Base-by-base conservation (phyloP, 1,284 basidiomycete genomes). In the Naganishia liquefaciens region DNA sequence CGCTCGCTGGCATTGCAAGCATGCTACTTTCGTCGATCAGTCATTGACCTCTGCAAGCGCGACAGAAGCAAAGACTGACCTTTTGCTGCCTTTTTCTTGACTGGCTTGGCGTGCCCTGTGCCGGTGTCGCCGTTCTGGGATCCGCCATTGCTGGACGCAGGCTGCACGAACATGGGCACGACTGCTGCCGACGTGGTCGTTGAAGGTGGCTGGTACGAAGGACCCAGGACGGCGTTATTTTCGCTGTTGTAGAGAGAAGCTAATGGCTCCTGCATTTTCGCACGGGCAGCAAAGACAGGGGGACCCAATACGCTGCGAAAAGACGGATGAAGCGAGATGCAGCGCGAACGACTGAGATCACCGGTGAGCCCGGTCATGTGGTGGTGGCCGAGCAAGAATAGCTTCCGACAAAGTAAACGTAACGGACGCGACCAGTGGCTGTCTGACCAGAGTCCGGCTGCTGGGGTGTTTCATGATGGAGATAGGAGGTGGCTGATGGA, bases 1-100 rank as follows among this genome's bases (percentile, higher is more conserved):
- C 1, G 92, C 92, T 73, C 83, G 84, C 79, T 98, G 95, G 79
- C 95, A 99, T 69, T 93, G 90, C 67, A 90, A 87, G 76, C 95
- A 99, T 40, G 95, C 95, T 50, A 2, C 37, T 30, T 9, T 33
- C 19, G 42, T 21, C 17, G 28, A 33, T 43, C 30, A 50, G 49
- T 54, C 33, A 37, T 13, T 17, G 42, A 25, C 11, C 17, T 5
- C 11, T 4, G 30, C 44, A 33, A 49, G 37, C 23, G 5, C 57
- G 37, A 23, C 21, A 60, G 19, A 27, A 39, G 33, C n/a, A 27
- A 13, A 43, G 25, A 49, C 54, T 40, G 28, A 63, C 62, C 60
- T 61, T 71, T 72, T 15, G 66, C 51, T 25, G 68, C 62, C 57
- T 65, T 63, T 44, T 68, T 70, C 65, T 65, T 68, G n/a, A 28